These are phyloP conservation scores for Rhodosporidiobolus sp. DNA, from an alignment of 768 basidiomycete genomes.

Conservation along the genomic window DNA sequence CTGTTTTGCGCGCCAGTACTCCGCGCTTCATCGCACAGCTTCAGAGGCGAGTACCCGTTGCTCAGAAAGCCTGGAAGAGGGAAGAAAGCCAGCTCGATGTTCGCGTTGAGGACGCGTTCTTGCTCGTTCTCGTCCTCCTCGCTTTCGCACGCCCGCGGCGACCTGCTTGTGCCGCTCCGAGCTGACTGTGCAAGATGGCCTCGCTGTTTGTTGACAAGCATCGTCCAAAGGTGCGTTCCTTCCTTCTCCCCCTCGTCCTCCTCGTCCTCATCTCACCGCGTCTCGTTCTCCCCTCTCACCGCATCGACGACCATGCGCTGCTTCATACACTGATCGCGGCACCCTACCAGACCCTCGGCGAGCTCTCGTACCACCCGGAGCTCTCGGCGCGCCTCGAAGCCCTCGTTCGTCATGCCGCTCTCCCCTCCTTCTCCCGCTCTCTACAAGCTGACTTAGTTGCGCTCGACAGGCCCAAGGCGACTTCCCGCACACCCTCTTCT, in stretches of 20 bases:
- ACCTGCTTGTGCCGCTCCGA: background rate
- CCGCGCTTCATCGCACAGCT: background rate
- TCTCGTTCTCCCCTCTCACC: no score
- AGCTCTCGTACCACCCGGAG: constrained; percentile 79
- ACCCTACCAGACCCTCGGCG: constrained; percentile 78
- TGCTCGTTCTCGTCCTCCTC: background rate
- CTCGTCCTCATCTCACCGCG: no score
- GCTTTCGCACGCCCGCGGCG: background rate
- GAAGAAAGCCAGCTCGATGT: no score
- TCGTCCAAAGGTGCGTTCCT: no score
- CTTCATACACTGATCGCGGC: constrained; percentile 53
- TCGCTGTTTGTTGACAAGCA: constrained; percentile 43
- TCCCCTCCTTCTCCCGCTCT: constrained; percentile 34
- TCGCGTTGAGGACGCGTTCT: no score
- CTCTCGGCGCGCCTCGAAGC: constrained; percentile 77
- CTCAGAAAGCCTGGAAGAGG: no score
- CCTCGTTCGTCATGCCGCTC: constrained; percentile 55
- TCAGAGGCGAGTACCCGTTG: no score
- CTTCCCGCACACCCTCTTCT: constrained; percentile 97
- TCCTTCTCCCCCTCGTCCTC: no score
- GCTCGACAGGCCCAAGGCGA: constrained; percentile 74
- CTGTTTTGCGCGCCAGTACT: background rate
- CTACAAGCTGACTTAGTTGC: no score
- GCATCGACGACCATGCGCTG: no score
- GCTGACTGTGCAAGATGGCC: constrained; percentile 42